These are phyloP conservation scores for Colletotrichum costaricense DNA, from an alignment of 2,329 filamentous ascomycete genomes.

Conservation along the genomic window DNA sequence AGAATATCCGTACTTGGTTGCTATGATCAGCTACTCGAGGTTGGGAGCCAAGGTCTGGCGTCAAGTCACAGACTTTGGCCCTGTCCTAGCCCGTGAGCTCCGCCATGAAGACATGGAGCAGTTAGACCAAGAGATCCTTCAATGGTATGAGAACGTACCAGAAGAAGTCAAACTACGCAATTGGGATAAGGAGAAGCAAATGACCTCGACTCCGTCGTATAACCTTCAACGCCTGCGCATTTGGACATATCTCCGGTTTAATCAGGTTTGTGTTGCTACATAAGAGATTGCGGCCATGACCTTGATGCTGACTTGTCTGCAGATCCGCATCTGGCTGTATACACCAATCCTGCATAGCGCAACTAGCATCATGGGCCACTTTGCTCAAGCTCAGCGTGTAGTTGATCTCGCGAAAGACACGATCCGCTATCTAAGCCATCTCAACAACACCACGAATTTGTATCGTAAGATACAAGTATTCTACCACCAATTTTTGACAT, in stretches of 20 bases:
- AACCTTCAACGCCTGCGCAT: slow-evolving; percentile 81
- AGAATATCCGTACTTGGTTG: slow-evolving; percentile 76
- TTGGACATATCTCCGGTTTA: slow-evolving; percentile 86
- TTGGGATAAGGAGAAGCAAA: slow-evolving; percentile 65
- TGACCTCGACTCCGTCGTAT: slow-evolving; percentile 68
- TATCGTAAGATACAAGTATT: slow-evolving; percentile 80
- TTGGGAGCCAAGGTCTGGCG: slow-evolving; percentile 90
- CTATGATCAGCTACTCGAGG: slow-evolving; percentile 87
- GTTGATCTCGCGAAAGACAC: slow-evolving; percentile 83
- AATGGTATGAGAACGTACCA: slow-evolving; percentile 86
- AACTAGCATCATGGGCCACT: slow-evolving; percentile 83
- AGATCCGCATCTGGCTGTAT: slow-evolving; percentile 88
- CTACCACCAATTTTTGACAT: slow-evolving; percentile 84
- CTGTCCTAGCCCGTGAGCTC: slow-evolving; percentile 69
- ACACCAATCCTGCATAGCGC: slow-evolving; percentile 88
- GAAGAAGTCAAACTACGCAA: slow-evolving; percentile 68
- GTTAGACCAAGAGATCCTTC: slow-evolving; percentile 84
- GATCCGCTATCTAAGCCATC: slow-evolving; percentile 75
- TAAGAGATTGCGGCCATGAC: background rate
- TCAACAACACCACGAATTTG: slow-evolving; percentile 78
- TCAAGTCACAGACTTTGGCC: slow-evolving; percentile 77
- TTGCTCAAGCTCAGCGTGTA: slow-evolving; percentile 77
- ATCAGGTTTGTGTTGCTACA: slow-evolving; percentile 65
- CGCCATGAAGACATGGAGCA: slow-evolving; percentile 81
- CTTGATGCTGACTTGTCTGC: slow-evolving; percentile 4